phyloP scores from a whole-genome alignment of 345 rosid species.

The Eucalyptus cloeziana region DNA sequence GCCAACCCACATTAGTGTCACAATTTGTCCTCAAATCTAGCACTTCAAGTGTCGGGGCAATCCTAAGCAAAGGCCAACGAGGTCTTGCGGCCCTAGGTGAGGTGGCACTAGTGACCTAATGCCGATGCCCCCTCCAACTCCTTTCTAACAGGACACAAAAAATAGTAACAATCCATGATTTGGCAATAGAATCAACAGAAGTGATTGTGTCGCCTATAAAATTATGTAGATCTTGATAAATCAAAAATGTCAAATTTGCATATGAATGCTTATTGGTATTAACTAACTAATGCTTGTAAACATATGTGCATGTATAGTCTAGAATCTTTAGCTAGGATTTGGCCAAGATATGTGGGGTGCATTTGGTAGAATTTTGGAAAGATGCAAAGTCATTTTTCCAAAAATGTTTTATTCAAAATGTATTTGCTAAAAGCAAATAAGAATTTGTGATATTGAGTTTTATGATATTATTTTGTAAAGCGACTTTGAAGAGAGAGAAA shows the following conservation, averaged over 20 bases:
- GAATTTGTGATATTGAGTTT: background rate
- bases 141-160: background rate
- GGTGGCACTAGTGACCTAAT: background rate
- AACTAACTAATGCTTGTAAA: background rate
- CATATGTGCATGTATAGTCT: background rate
- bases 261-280: rapidly evolving
- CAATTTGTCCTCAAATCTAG: background rate
- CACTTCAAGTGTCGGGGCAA: background rate
- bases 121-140: background rate
- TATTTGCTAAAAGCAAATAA: too few relatives aligned
- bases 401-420: too few relatives aligned
- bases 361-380: background rate
- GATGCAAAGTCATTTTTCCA: background rate
- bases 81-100: background rate
- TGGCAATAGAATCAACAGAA: background rate
- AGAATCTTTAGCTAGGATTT: background rate
- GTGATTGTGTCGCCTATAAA: background rate
- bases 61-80: background rate
- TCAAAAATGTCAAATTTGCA: background rate
- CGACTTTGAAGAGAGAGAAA: too few relatives aligned
- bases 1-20: background rate
- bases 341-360: background rate
- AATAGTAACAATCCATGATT: background rate
- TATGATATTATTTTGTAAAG: background rate
- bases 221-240: background rate